Evolutionary conservation across 176 grass and related monocot species (phyloP).

Genomic region (Alopecurus myosuroides): DNA sequence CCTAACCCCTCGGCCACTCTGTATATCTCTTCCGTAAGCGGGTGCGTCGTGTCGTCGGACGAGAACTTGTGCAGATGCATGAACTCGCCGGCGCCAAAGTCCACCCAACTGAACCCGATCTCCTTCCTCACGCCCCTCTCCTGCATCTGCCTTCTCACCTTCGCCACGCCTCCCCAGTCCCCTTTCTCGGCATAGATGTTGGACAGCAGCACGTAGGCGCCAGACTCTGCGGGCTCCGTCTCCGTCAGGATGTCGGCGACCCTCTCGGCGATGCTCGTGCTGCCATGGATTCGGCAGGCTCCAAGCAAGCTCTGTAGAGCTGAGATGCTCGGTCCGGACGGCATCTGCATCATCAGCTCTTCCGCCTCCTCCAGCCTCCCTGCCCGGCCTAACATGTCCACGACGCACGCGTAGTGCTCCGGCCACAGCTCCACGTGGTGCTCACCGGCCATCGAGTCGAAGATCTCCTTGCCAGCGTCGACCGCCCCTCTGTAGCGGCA

Average conservation of each 20-base stretch:
- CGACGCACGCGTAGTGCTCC: slow-evolving; percentile 80
- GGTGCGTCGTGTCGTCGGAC: slow-evolving; percentile 68
- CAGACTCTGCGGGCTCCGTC: slow-evolving; percentile 47
- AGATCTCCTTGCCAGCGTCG: slow-evolving; percentile 35
- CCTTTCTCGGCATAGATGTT: slow-evolving; percentile 82
- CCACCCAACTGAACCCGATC: slow-evolving; percentile 87
- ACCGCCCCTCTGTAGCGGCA: slow-evolving; percentile 68
- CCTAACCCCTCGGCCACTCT: slow-evolving; percentile 46
- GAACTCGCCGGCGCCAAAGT: slow-evolving; percentile 34
- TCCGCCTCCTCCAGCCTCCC: slow-evolving; percentile 68
- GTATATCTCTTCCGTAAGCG: slow-evolving; percentile 53
- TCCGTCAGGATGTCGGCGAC: slow-evolving; percentile 43
- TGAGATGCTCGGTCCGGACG: slow-evolving; percentile 45
- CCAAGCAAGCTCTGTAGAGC: slow-evolving; percentile 79
- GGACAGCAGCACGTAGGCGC: slow-evolving; percentile 73
- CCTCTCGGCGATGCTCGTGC: slow-evolving; percentile 46
- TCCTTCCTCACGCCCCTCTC: slow-evolving; percentile 71
- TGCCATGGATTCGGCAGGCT: slow-evolving; percentile 65
- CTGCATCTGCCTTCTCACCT: slow-evolving; percentile 61
- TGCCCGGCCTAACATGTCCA: slow-evolving; percentile 76
- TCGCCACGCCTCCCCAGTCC: slow-evolving; percentile 63
- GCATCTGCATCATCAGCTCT: slow-evolving; percentile 46
- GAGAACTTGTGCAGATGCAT: slow-evolving; percentile 67
- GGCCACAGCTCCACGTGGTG: slow-evolving; percentile 52
- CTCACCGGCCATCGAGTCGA: slow-evolving; percentile 48